Base-by-base conservation (phyloP, 78 protist species). In the Dictyostelium capitatum region DNA sequence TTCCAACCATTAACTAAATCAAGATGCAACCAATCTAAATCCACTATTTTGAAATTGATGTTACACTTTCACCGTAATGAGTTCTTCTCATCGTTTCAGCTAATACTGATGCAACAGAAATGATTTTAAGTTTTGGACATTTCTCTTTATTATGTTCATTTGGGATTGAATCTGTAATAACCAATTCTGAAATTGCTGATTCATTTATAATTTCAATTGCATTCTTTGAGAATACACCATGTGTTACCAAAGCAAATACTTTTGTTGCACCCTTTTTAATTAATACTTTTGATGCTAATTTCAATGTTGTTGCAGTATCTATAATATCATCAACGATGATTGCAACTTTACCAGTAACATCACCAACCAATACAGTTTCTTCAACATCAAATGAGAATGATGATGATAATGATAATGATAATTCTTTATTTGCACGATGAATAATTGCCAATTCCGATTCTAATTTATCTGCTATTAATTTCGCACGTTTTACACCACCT, bases 151-250 rank as follows among this genome's bases (percentile, higher is more conserved):
- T 94, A 47, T 87, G 98, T 48, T 8, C 20, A 43, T 74, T 87
- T n/a, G 97, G 96, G 64, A 97, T 91, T 20, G 98, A 91, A 83
- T 98, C 93, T 9, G 99, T 92, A 67, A 94, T 90, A 32, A 91
- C 92, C 19, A 97, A 32, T 37, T 75, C 91, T 14, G 73, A 20
- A 51, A 97, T 57, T 12, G 83, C 53, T 62, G 94, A 69, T 17
- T 77, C 90, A 90, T 77, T 94, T 51, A 96, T 70, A 12, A 87
- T 50, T 25, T 96, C 94, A 19, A 94, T 54, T 11, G 97, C 98
- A 30, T 56, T 72, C 30, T 82, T 82, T 19, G 95, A 77, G 51
- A 91, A 80, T 28, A 91, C 89, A 57, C 90, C 95, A 73, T 91
- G 95, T 12, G 89, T 81, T 5, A 81, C 95, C 23, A 28, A 17